phyloP scores from a whole-genome alignment of 2,329 filamentous ascomycete species.

The Myriosclerotinia curreyana region DNA sequence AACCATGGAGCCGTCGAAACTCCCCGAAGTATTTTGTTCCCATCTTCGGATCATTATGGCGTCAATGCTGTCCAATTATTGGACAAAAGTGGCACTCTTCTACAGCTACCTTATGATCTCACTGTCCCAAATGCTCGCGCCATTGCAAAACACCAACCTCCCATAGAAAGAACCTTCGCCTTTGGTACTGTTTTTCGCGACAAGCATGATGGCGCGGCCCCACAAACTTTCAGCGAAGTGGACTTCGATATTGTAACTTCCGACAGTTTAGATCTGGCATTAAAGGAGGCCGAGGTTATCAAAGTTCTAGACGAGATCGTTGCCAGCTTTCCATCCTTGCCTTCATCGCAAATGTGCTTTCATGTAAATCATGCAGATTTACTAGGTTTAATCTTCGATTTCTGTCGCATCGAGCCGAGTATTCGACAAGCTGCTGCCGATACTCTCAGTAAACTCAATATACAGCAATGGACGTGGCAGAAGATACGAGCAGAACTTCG shows the following conservation, averaged over 20 bases:
- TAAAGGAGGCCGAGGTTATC: conserved; percentile 91
- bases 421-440: conserved; percentile 75
- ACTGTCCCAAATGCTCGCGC: conserved; percentile 84
- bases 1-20: conserved; percentile 86
- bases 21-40: conserved; percentile 72
- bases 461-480: conserved; percentile 75
- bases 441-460: conserved; percentile 80
- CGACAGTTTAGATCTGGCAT: conserved; percentile 73
- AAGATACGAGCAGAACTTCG: conserved; percentile 80
- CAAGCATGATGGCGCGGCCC: conserved; percentile 73
- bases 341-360: conserved; percentile 75
- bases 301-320: conserved; percentile 94
- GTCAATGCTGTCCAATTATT: conserved; percentile 74
- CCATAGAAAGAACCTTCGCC: conserved; percentile 73
- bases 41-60: conserved; percentile 74
- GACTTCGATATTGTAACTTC: conserved; percentile 95
- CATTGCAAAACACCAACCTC: conserved; percentile 69
- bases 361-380: conserved; percentile 87
- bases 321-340: conserved; percentile 71
- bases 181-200: conserved; percentile 89
- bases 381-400: conserved; percentile 83
- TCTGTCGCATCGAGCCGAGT: conserved; percentile 71
- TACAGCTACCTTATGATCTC: conserved; percentile 92
- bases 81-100: conserved; percentile 77
- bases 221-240: conserved; percentile 79